Conservation (phyloP, 2,329 filamentous ascomycete species). For the Penicillium sp. region DNA sequence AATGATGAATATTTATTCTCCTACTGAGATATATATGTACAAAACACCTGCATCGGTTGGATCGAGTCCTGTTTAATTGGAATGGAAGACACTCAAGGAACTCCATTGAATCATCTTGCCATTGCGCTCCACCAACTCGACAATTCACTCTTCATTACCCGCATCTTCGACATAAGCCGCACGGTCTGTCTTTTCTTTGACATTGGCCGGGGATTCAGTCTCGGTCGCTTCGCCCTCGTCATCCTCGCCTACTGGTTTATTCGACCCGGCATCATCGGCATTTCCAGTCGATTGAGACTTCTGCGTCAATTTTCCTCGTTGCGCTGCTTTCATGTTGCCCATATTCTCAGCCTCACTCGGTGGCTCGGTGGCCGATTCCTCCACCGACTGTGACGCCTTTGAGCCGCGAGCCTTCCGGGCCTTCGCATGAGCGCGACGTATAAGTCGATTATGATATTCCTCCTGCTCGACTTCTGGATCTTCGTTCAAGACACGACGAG, state of each 20-base stretch:
- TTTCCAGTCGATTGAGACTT: constrained; percentile 2
- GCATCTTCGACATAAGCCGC: constrained; percentile 15
- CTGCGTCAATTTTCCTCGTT: constrained; percentile 22
- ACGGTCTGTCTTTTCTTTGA: constrained; percentile 6
- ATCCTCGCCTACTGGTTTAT: constrained; percentile 4
- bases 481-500: constrained; percentile 38
- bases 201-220: constrained; percentile 12
- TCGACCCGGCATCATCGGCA: not conserved
- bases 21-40: too few species aligned
- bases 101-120: too few species aligned
- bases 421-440: constrained; percentile 22
- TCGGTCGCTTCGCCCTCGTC: constrained; percentile 15
- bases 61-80: too few species aligned
- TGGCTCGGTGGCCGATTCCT: constrained; percentile 25
- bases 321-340: constrained; percentile 16
- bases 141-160: constrained; percentile 1
- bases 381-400: constrained; percentile 11
- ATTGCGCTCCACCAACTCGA: too few species aligned
- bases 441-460: constrained; percentile 33
- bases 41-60: too few species aligned
- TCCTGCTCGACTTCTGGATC: constrained; percentile 31
- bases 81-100: too few species aligned
- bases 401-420: constrained; percentile 11
- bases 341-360: constrained; percentile 20
- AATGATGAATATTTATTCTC: too few species aligned